Percentiles rank a stretch among this genome's conserved stretches.
These are phyloP conservation scores for Daucus carota DNA, from an alignment of 129 eudicot species.

Conservation along the genomic window DH1_v3.0 NC_030384.2:15310501-15311000, in stretches of 20 bases:
- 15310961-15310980: no score
- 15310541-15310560: conserved; percentile 49
- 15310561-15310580: conserved; percentile 35
- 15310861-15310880: conserved; percentile 12
- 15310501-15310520: conserved; percentile 39
- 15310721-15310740: conserved; percentile 27
- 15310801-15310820: no score
- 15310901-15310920: not conserved
- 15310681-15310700: conserved; percentile 28
- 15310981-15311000: not conserved
- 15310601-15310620: conserved; percentile 41
- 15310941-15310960: no score
- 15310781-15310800: no score
- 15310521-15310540: conserved; percentile 64
- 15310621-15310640: conserved; percentile 14
- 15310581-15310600: conserved; percentile 27
- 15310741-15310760: no score
- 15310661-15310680: conserved; percentile 24
- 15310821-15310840: conserved; percentile 80
- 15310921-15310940: no score
- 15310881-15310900: not conserved
- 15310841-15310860: conserved; percentile 44
- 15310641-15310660: conserved; percentile 32
- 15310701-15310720: conserved; percentile 23
- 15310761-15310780: conserved; percentile 15